Base-by-base conservation (phyloP, 495 filamentous ascomycete species). In the Tuber brumale region DNA sequence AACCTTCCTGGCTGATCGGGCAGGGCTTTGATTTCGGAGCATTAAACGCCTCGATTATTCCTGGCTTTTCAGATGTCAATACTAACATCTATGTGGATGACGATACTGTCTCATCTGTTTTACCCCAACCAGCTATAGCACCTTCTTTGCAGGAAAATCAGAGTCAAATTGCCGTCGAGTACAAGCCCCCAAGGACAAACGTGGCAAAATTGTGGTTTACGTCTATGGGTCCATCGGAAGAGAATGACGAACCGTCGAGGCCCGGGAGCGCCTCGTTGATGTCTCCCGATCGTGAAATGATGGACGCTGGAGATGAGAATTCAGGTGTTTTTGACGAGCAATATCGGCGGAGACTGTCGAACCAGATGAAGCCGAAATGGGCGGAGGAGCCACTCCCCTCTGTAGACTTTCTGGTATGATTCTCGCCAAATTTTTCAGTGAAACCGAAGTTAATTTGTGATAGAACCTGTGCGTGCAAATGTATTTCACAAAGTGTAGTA, bases 11-110 rank as follows among this genome's bases (percentile, higher is more conserved):
- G 57, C 16, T 66, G 27, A 66, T 66, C 27, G 57, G 57, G 19
- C 57, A 35, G 31, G 57, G 57, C 27, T 66, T 66, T 66, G 57
- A 66, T 66, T 66, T 66, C 57, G 57, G 57, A 66, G 57, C 57
- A 66, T 35, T 66, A 18, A 66, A 66, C 57, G 57, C 57, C 31
- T 66, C 57, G 27, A 66, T 66, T 66, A 66, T 66, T 66, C 57
- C 57, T 35, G 57, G 57, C 12, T 66, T 66, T 16, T 66, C 31
- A 1, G 57, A 35, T 66, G n/a, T 66, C 27, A 66, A 66, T 35
- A 16, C 27, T 31, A 66, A 66, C 31, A 66, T 66, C 31, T 66
- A 66, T 27, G 57, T 35, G 57, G 57, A 66, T 35, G 57, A 66
- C 16, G 57, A 66, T 35, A 66, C 57, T 35, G 57, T 27, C 57